Conservation (phyloP, 495 filamentous ascomycete genomes). For the Cryomyces minteri region DNA sequence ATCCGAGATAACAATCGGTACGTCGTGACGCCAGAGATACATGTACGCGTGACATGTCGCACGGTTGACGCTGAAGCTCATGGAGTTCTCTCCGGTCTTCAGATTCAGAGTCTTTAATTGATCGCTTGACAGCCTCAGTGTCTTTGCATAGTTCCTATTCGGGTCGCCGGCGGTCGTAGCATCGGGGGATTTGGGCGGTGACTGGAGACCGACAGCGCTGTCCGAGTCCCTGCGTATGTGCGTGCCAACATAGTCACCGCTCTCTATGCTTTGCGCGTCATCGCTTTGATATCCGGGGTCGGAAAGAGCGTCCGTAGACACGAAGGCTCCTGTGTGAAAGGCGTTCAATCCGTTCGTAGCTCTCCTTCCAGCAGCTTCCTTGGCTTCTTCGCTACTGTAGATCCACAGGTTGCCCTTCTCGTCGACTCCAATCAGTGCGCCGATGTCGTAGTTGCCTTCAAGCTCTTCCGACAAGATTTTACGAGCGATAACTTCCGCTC, state of each 20-base stretch:
- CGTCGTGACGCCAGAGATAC: constrained; percentile 80
- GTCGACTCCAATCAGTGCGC: constrained; percentile 84
- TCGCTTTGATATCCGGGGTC: constrained; percentile 94
- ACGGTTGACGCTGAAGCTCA: constrained; percentile 91
- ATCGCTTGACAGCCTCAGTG: constrained; percentile 85
- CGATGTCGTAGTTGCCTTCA: constrained; percentile 90
- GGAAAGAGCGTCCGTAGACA: constrained; percentile 58
- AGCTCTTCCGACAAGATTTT: constrained; percentile 90
- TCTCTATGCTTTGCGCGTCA: constrained; percentile 28
- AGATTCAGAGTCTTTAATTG: constrained; percentile 78
- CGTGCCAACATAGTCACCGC: constrained; percentile 16
- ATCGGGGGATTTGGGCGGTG: constrained; percentile 62
- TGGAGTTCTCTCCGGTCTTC: constrained; percentile 67
- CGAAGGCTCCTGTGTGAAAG: constrained; percentile 30
- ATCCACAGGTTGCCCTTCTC: constrained; percentile 96
- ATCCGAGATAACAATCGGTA: constrained; percentile 91
- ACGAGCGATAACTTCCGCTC: constrained; percentile 83
- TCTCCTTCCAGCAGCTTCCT: constrained; percentile 46
- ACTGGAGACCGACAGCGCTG: constrained; percentile 43
- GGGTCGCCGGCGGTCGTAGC: constrained; percentile 36
- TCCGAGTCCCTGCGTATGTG: constrained; percentile 23
- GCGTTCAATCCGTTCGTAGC: constrained; percentile 25
- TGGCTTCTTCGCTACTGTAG: constrained; percentile 93
- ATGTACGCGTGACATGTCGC: constrained; percentile 83
- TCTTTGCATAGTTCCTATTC: constrained; percentile 86